These are phyloP conservation scores for Blepharisma undulans DNA, from an alignment of 169 alveolate species.

Conservation along the genomic window DNA sequence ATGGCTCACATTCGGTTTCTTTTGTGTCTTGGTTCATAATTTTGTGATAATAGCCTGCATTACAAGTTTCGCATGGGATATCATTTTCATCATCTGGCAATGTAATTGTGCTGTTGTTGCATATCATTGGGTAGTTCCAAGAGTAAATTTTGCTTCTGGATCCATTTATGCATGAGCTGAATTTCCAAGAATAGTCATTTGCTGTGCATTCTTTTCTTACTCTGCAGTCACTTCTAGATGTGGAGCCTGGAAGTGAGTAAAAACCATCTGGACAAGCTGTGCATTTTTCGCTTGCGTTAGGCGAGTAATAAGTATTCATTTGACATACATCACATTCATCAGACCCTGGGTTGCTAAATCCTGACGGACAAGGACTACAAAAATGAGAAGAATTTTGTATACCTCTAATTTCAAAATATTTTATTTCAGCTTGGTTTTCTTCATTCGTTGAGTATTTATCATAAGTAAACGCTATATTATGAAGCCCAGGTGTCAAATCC, in stretches of 20 bases:
- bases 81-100: not conserved
- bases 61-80: not conserved
- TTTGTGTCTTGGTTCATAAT: not conserved
- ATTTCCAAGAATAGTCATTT: not conserved
- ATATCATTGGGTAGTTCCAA: slow-evolving; percentile 21
- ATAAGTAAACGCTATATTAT: not conserved
- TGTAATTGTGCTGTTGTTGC: not conserved
- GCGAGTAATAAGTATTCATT: not conserved
- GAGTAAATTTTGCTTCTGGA: not conserved
- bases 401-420: not conserved
- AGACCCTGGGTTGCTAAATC: not conserved
- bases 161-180: not conserved
- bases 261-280: not conserved
- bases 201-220: slow-evolving; percentile 5
- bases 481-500: not conserved
- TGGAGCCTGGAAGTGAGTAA: slow-evolving; percentile 8
- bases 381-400: not conserved
- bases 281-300: not conserved
- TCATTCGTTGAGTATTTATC: not conserved
- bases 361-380: not conserved
- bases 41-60: not conserved
- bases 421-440: not conserved
- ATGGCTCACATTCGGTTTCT: slow-evolving; percentile 9
- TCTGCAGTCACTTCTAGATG: not conserved
- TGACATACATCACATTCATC: not conserved